A percentile compares a stretch with the other conserved stretches of the same genome.
phyloP scores from a whole-genome alignment of 352 stramenopile genomes.

The Phytophthora parvispora region DNA sequence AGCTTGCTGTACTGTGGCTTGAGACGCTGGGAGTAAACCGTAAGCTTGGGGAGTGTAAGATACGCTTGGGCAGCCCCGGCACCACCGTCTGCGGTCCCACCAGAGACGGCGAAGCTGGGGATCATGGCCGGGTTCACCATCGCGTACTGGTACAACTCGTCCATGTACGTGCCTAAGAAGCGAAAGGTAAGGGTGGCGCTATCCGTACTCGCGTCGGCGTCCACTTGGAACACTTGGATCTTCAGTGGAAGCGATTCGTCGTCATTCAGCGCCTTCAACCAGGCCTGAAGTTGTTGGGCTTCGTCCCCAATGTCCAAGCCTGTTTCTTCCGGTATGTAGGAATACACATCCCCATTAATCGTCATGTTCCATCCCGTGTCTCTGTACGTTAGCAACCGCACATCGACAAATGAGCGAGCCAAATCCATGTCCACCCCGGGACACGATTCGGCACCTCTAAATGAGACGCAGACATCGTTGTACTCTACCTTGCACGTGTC shows the following conservation, averaged over 20 bases:
- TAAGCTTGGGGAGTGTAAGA: background rate
- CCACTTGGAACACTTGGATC: background rate
- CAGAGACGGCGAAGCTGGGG: background rate
- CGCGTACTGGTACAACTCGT: conserved; percentile 6
- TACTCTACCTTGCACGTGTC: conserved; percentile 17
- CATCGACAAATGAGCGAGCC: background rate
- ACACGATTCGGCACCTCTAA: background rate
- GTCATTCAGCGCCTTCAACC: background rate
- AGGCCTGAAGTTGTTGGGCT: background rate
- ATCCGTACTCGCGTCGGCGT: background rate
- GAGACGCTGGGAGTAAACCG: background rate
- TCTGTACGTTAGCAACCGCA: conserved; percentile 1
- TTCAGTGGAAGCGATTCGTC: background rate
- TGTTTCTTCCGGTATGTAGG: background rate
- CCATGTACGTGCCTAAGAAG: conserved; percentile 2
- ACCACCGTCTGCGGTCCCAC: background rate
- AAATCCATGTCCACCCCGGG: background rate
- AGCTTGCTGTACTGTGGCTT: conserved; percentile 15
- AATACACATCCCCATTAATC: background rate
- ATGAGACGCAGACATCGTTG: conserved; percentile 1
- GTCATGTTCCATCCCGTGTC: conserved; percentile 6
- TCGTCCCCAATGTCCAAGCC: background rate
- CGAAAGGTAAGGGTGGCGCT: background rate
- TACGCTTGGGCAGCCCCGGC: background rate
- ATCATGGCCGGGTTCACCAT: conserved; percentile 13